A percentile compares a stretch with the other conserved stretches of the same genome.
phyloP scores from a whole-genome alignment of 169 alveolate species.

The Eimeria nieschulzi region DNA sequence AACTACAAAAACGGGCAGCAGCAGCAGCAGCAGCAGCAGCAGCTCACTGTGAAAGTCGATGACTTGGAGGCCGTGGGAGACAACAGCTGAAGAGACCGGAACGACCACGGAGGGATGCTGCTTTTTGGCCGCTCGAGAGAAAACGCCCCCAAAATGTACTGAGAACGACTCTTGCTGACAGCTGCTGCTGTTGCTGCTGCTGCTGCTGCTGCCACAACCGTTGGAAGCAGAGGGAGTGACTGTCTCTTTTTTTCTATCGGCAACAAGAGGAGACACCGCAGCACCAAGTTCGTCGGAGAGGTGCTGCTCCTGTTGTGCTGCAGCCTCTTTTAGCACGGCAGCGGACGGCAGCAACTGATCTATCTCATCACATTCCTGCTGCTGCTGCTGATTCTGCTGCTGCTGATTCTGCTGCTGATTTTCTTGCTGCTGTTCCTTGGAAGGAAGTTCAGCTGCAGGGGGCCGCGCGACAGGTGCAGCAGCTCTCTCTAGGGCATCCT shows the following conservation, averaged over 20 bases:
- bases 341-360: constrained; percentile 57
- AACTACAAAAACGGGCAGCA: background rate
- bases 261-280: background rate
- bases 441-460: background rate
- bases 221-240: background rate
- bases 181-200: constrained; percentile 1
- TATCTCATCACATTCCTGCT: background rate
- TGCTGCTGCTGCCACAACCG: background rate
- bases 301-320: constrained; percentile 34
- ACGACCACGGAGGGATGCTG: constrained; percentile 36
- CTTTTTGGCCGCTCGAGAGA: constrained; percentile 7
- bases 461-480: background rate
- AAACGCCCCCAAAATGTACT: constrained; percentile 50
- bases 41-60: background rate
- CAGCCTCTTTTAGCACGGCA: constrained; percentile 52
- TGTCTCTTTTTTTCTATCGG: background rate
- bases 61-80: constrained; percentile 7
- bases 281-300: constrained; percentile 13
- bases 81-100: constrained; percentile 31
- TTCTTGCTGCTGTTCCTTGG: constrained; percentile 34
- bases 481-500: constrained; percentile 16
- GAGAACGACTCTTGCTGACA: constrained; percentile 10
- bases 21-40: constrained; percentile 26
- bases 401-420: constrained; percentile 33
- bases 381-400: constrained; percentile 18